Base-by-base conservation (phyloP, 2,329 filamentous ascomycete genomes). In the Penicillium expansum region DNA sequence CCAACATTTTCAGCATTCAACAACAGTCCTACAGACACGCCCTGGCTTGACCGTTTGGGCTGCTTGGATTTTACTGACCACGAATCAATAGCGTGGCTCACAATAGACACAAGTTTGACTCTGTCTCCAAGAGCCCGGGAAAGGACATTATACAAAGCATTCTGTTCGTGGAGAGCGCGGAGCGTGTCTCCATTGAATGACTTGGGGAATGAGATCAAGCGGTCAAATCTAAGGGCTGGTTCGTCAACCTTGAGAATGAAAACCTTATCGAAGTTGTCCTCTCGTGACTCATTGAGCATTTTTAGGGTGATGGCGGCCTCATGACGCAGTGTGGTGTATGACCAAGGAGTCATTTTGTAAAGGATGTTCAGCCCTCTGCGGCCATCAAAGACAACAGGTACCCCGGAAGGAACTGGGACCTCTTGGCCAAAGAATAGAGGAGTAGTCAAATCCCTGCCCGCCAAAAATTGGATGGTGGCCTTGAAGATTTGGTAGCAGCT, bases 401-500 rank as follows among this genome's bases (percentile, higher is more conserved):
- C 66, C 69, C 74, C 66, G 69, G 77, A 27, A 57, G 74, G 67
- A 64, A 80, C 64, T 18, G 62, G 39, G n/a, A 73, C 54, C 35
- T 69, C 67, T 16, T 65, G 44, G 64, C 58, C 38, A 63, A 70
- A 33, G 73, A 85, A 67, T 60, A 87, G 81, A 0, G 89, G 86
- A 62, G 84, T 89, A 65, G 84, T 87, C 53, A 97, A 78, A 67
- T 96, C 87, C 37, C 84, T 87, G 1, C 84, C 83, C 1, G 89
- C 86, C 18, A 99, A 78, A 64, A 93, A 94, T 70, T 97, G 93
- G n/a, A 99, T 78, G 1, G 88, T 86, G 3, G 91, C 92, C 75
- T 97, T 97, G 82, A 99, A 97, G 43, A 97, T 82, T 74, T 97
- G 93, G 24, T 93, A 94, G 74, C 89, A 89, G 77, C 89, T 96